Evolutionary conservation across 805 yeast genomes (phyloP), one percentile per base, ranked within the genome.

Genomic region (Kuraishia molischiana): DNA sequence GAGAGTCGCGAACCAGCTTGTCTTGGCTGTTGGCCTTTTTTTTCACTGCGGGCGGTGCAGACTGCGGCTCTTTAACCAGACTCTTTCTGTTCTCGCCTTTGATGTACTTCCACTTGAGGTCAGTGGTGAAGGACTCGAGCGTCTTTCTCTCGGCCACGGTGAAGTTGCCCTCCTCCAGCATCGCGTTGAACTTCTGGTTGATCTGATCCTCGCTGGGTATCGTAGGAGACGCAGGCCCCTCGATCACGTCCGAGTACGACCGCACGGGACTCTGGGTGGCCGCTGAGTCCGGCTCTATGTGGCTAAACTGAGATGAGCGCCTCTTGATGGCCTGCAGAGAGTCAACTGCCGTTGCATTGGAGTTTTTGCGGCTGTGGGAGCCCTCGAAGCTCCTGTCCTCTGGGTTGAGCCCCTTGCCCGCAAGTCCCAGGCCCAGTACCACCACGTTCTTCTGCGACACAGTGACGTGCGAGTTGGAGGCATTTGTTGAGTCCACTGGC

Each of bases 71-170:
- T 11, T 5, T 11, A 8, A 14, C 13, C 31, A 28, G 17, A 28
- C 17, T 14, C 17, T 14, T 28, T 14, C 17, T 28, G 17, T 8
- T 5, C 17, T 8, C 6, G 13, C 17, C 13, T 14, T 28, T 28
- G 31, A 85, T 75, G 47, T 85, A 66, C 74, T 80, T 73, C 89
- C 94, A 83, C 58, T 85, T 85, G 47, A 81, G 84, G 29, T 75
- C 77, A 1, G 72, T 62, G 32, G 77, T 70, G 50, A 78, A 82
- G 43, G 67, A 69, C 46, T 72, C 64, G 77, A 85, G 74, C 47
- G 79, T 86, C 42, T 67, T 71, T 45, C 78, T 76, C n/a, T 85
- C 87, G 34, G 72, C 72, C 8, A 71, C 69, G 0, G 89, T 73
- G 56, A 80, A 77, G 53, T 83, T 85, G 47, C 92, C 72, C 48